Evolutionary conservation across 1,284 basidiomycete genomes (phyloP), one percentile per base, ranked within the genome.

Genomic region (Leucoagaricus sp.): DNA sequence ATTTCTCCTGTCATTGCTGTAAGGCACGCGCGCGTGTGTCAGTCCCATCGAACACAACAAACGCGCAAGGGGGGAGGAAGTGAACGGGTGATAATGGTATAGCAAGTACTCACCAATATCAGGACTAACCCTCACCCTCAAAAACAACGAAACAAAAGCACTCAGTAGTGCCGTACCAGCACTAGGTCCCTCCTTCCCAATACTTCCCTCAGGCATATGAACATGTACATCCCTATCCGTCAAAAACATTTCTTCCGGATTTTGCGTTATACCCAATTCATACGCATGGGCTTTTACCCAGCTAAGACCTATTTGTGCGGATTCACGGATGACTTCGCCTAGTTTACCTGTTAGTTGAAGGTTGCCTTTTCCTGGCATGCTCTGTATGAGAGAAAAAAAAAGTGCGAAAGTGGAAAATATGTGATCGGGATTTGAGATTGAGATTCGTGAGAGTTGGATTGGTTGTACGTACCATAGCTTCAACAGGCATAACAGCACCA

Each of bases 131-230:
- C 77, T 83, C 9, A 86, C 91, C 74, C 88, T 89, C 1, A 91
- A 94, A 74, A 98, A 91, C 59, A 98, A 77, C 45, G 90, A 93
- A 19, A 98, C 93, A 65, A 98, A 91, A 1, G 95, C 95, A 33
- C 91, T 87, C 50, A 96, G 71, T 46, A 99, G 89, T 0, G 96
- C 96, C 1, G 94, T 97, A 48, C 96, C 96, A 0, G 96, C 96
- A 63, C 92, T 94, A 0, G 96, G 96, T 0, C 96, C 96, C 67
- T 99, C 96, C 76, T 99, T 99, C 49, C 96, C 96, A 60, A 99
- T 93, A 58, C 92, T 93, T 4, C 96, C 96, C 70, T 97, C 95
- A 0, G 95, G 94, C 94, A 96, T 96, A 70, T 97, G 95, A 42
- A 97, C 82, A 69, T 97, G 94, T 15, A 97, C 81, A 66, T 96